Evolutionary conservation across 2,329 filamentous ascomycete species (phyloP).

Genomic region (Pseudodiploospora longispora): DNA sequence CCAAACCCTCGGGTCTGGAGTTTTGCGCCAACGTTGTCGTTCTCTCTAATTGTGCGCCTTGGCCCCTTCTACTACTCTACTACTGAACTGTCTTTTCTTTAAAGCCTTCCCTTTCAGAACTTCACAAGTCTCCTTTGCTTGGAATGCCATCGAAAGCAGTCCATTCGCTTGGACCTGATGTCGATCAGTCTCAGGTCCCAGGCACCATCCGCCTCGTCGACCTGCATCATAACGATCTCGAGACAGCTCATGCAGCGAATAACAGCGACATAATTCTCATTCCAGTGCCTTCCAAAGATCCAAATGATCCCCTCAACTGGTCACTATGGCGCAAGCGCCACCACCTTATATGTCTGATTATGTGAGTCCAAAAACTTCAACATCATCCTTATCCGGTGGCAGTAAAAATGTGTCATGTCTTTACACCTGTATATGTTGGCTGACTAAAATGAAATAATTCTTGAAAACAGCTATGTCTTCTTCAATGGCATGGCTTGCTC

Average conservation of each 20-base stretch:
- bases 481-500: conserved; percentile 25
- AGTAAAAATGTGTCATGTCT: too few species aligned
- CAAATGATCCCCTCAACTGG: conserved; percentile 18
- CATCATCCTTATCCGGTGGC: too few species aligned
- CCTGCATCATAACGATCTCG: not conserved
- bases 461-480: conserved; percentile 23
- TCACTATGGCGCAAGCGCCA: conserved; percentile 10
- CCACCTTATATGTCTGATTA: conserved; percentile 21
- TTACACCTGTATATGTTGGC: too few species aligned
- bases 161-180: not conserved
- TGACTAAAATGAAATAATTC: too few species aligned
- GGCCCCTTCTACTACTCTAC: too few species aligned
- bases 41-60: too few species aligned
- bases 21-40: too few species aligned
- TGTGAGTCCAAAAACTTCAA: conserved; percentile 17
- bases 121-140: not conserved
- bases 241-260: conserved; percentile 10
- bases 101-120: not conserved
- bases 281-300: conserved; percentile 14
- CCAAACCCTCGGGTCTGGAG: too few species aligned
- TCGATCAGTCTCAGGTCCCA: conserved; percentile 11
- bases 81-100: too few species aligned
- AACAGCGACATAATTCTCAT: conserved; percentile 20
- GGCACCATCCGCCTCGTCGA: conserved; percentile 37
- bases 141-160: not conserved